A percentile compares a stretch with the other conserved stretches of the same genome.
Evolutionary conservation across 805 yeast genomes (phyloP).

Genomic region (Saccharomycopsis malanga): DNA sequence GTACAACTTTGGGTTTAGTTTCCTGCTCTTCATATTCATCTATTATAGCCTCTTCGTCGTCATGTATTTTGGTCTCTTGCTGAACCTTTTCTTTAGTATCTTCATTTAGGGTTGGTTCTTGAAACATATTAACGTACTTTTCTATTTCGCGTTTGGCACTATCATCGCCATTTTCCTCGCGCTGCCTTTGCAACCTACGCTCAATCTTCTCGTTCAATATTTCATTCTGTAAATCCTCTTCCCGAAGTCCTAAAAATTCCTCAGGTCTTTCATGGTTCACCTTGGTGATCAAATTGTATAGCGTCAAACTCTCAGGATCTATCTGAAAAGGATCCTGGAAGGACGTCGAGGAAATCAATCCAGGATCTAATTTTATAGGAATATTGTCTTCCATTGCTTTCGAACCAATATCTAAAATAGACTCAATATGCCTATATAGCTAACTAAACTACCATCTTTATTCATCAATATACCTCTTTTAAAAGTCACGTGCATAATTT

Average conservation of each 20-base stretch:
- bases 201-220: conserved; percentile 8
- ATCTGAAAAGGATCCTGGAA: conserved; percentile 18
- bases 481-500: too few species aligned
- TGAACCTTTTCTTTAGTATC: neutral
- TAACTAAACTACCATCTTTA: too few species aligned
- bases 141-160: conserved; percentile 3
- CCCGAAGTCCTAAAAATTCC: conserved; percentile 11
- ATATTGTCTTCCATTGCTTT: conserved; percentile 5
- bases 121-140: conserved; percentile 1
- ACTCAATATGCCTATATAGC: too few species aligned
- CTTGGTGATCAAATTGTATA: conserved; percentile 9
- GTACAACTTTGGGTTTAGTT: neutral
- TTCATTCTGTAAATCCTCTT: conserved; percentile 17
- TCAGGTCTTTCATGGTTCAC: conserved; percentile 15
- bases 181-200: neutral
- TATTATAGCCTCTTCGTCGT: neutral
- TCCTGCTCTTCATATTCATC: conserved; percentile 1
- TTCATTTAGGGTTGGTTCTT: neutral
- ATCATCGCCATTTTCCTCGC: conserved; percentile 1
- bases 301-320: conserved; percentile 10
- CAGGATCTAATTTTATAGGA: conserved; percentile 18
- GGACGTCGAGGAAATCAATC: conserved; percentile 11
- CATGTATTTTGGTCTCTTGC: neutral
- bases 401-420: too few species aligned
- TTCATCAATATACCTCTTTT: too few species aligned